Conservation (phyloP, 441 rosid genomes). For the Adansonia madagascariensis region DNA sequence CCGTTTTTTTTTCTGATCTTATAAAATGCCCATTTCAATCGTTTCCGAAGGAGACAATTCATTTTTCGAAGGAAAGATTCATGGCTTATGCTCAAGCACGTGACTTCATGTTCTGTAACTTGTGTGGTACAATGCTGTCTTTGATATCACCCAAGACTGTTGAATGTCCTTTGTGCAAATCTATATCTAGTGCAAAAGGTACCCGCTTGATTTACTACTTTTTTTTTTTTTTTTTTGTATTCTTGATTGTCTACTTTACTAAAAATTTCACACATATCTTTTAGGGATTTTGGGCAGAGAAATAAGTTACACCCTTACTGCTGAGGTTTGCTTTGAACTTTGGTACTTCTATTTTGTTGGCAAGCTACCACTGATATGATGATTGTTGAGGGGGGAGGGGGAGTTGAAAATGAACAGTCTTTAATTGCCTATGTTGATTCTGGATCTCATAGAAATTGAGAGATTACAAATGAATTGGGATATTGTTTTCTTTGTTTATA, state of each 20-base stretch:
- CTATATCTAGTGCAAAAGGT: slow-evolving; percentile 47
- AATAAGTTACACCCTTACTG: slow-evolving; percentile 46
- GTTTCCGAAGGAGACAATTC: neutral
- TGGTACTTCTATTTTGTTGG: neutral
- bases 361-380: neutral
- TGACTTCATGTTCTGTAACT: slow-evolving; percentile 59
- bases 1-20: neutral
- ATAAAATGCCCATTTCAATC: neutral
- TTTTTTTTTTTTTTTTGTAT: neutral
- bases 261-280: slow-evolving; percentile 1
- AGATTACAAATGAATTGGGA: neutral
- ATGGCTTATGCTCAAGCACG: slow-evolving; percentile 45
- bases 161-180: slow-evolving; percentile 51
- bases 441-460: neutral
- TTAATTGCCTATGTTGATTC: neutral
- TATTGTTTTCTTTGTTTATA: neutral
- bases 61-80: neutral
- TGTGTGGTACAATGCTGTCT: slow-evolving; percentile 59
- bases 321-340: slow-evolving; percentile 47
- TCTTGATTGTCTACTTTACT: slow-evolving; percentile 13
- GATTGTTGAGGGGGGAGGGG: neutral
- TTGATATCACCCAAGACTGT: slow-evolving; percentile 35
- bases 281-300: slow-evolving; percentile 52
- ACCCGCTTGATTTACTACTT: slow-evolving; percentile 1
- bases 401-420: neutral